Base-by-base conservation (phyloP, 2,329 filamentous ascomycete species). In the Lojkania enalia region DNA sequence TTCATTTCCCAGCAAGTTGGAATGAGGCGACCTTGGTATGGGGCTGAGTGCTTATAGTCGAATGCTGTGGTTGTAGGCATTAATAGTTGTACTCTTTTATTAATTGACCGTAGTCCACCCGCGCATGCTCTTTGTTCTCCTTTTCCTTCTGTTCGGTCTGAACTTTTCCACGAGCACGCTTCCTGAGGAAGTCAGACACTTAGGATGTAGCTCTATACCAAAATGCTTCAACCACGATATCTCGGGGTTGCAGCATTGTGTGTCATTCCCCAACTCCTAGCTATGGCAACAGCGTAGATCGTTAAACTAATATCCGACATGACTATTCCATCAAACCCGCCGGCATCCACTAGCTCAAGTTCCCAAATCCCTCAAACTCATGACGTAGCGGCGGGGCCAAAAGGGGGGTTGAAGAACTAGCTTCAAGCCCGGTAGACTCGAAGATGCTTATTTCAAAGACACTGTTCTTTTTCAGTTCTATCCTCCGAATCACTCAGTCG, bases 401-500 rank as follows among this genome's bases (percentile, higher is more conserved):
- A n/a, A n/a, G n/a, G n/a, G n/a, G n/a, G n/a, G n/a, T n/a, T n/a
- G n/a, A n/a, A n/a, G n/a, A n/a, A n/a, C n/a, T 44, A 59, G 57
- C 21, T 74, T 69, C 40, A 53, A 58, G 7, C 73, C 73, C 1
- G 64, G 67, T 27, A 58, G 60, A 21, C 56, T 74, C 21, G 50
- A 47, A 11, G 55, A 63, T 35, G 71, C 72, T 9, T 58, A 59
- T 5, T 57, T 65, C 2, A 72, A 71, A 14, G 72, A 75, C 44
- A 68, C 53, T 3, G 47, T 72, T 4, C 20, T 27, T 2, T 71
- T 71, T 46, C 48, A 62, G 33, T 75, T 75, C 56, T 73, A 63
- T 31, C 66, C 71, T 3, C 60, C 63, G 12, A 72, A 74, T 40
- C 73, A 76, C 45, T 73, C 71, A 0, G 72, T 76, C 3, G 67